Conservation (phyloP, 352 stramenopile species). For the Ophiocytium majus region DNA sequence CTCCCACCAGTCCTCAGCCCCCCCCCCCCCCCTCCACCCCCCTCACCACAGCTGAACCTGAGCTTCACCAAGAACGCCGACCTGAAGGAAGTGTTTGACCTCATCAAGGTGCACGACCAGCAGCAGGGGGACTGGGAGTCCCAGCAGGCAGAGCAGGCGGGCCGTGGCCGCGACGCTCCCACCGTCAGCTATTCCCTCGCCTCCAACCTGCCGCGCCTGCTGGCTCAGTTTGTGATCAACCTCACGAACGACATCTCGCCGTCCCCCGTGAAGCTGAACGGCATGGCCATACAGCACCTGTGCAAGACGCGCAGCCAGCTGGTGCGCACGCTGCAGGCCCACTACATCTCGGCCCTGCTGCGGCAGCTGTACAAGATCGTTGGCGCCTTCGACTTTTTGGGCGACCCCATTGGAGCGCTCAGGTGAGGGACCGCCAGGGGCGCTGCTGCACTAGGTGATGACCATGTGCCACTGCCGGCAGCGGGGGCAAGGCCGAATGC, state of each 20-base stretch:
- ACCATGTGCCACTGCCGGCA: no score
- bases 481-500: no score
- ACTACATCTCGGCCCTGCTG: constrained; percentile 51
- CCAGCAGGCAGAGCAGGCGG: constrained; percentile 11
- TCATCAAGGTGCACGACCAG: constrained; percentile 37
- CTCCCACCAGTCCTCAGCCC: no score
- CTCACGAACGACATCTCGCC: constrained; percentile 53
- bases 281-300: constrained; percentile 52
- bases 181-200: constrained; percentile 20
- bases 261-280: constrained; percentile 44
- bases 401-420: constrained; percentile 45
- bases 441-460: no score
- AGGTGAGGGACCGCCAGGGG: no score
- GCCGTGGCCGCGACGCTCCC: neutral
- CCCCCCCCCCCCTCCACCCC: no score
- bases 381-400: constrained; percentile 53
- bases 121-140: constrained; percentile 53
- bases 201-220: constrained; percentile 41
- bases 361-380: constrained; percentile 58
- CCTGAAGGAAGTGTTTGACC: constrained; percentile 46
- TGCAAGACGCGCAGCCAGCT: constrained; percentile 52
- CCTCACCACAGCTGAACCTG: constrained; percentile 38
- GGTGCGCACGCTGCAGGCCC: constrained; percentile 44
- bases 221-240: constrained; percentile 54
- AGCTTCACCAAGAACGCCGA: constrained; percentile 58